phyloP scores from a whole-genome alignment of 1,139 yeast genomes.

The Debaryomyces sp. region DNA sequence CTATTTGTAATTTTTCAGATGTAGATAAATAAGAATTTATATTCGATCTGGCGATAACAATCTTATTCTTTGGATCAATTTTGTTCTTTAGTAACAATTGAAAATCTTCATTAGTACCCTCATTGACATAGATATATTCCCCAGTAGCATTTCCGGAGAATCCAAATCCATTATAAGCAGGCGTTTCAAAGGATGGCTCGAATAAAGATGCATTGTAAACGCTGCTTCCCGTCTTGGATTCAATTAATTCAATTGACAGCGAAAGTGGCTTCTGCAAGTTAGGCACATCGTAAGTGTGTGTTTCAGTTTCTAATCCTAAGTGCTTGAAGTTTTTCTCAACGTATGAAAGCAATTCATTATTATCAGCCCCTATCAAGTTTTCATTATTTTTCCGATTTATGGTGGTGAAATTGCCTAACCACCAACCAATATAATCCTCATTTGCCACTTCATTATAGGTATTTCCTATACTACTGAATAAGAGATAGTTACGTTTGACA shows the following conservation, averaged over 20 bases:
- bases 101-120: slow-evolving; percentile 36
- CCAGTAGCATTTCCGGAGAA: slow-evolving; percentile 28
- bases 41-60: slow-evolving; percentile 32
- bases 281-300: slow-evolving; percentile 20
- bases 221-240: slow-evolving; percentile 20
- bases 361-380: slow-evolving; percentile 32
- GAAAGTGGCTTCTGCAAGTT: slow-evolving; percentile 26
- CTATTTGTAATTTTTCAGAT: slow-evolving; percentile 30
- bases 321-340: slow-evolving; percentile 29
- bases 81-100: slow-evolving; percentile 21
- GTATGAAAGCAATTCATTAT: slow-evolving; percentile 27
- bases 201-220: slow-evolving; percentile 29
- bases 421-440: slow-evolving; percentile 30
- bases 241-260: slow-evolving; percentile 29
- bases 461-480: slow-evolving; percentile 31
- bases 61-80: slow-evolving; percentile 25
- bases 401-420: slow-evolving; percentile 27
- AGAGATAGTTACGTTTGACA: slow-evolving; percentile 48
- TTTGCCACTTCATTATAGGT: slow-evolving; percentile 26
- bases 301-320: slow-evolving; percentile 30
- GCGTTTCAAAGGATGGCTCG: slow-evolving; percentile 36
- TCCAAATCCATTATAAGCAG: slow-evolving; percentile 40
- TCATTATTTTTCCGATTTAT: slow-evolving; percentile 19
- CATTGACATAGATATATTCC: slow-evolving; percentile 33
- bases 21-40: slow-evolving; percentile 18